A percentile compares a stretch with the other conserved stretches of the same genome.
These are phyloP conservation scores for Teratosphaeria pseudoeucalypti DNA, from an alignment of 2,329 filamentous ascomycete genomes.

Conservation along the genomic window DNA sequence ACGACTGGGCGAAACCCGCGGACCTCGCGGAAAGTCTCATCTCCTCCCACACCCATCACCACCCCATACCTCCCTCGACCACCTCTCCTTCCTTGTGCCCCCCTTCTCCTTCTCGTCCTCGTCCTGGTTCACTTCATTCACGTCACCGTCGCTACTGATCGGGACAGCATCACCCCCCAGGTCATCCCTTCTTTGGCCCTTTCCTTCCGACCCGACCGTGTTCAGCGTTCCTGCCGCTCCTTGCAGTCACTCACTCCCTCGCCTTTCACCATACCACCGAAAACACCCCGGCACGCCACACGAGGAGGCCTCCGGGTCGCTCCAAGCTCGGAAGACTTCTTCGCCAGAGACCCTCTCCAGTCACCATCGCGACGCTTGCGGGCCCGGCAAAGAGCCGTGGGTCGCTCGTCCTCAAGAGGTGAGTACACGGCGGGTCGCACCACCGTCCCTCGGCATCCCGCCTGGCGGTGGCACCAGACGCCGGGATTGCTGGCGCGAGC, in stretches of 20 bases:
- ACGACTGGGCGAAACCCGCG: not conserved
- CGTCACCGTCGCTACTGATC: not conserved
- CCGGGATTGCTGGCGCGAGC: constrained; percentile 2
- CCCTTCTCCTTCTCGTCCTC: not conserved
- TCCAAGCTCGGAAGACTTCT: not conserved
- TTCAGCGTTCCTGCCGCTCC: constrained; percentile 1
- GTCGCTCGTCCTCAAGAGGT: constrained; percentile 4
- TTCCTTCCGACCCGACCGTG: constrained; percentile 1
- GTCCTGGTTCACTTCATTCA: not conserved
- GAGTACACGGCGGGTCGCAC: constrained; percentile 1
- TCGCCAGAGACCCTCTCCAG: not conserved
- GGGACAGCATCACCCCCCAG: no score
- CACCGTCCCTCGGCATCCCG: constrained; percentile 1
- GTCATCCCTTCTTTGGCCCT: not conserved
- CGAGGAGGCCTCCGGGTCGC: not conserved
- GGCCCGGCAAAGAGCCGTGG: not conserved
- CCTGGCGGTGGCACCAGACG: constrained; percentile 3
- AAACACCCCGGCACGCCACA: not conserved
- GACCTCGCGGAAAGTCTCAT: not conserved
- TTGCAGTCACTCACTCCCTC: not conserved
- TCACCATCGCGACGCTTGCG: not conserved
- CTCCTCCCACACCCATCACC: not conserved
- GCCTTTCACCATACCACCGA: constrained; percentile 1
- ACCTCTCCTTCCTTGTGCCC: not conserved
- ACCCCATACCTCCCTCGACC: not conserved